Base-by-base conservation (phyloP, 306 rosid genomes). In the Sesbania bispinosa region DNA sequence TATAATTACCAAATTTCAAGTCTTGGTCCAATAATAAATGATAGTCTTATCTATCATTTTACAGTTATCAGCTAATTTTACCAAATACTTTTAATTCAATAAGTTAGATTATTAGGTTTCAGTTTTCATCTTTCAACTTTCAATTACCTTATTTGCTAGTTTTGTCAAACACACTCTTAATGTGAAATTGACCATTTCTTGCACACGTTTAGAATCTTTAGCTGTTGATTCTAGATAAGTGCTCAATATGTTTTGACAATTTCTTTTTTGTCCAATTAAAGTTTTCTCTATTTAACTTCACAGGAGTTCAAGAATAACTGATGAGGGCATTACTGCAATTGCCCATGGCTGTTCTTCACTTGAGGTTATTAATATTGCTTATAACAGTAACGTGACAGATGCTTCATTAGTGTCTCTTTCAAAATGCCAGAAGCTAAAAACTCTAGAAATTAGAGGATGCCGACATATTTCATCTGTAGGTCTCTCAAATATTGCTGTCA, bases 401-500 rank as follows among this genome's bases (percentile, higher is more conserved):
- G 71, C 63, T 53, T 84, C 96, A 10, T 75, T 90, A 39, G 62
- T 10, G 52, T 84, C 87, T 6, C 79, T 90, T 41, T 85, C 93
- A 16, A 78, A 81, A 55, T 88, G 96, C 77, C 54, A 48, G 50
- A 77, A 73, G 74, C 66, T 90, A 42, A 81, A 73, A 74, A 75
- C 33, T 11, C 83, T 90, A 30, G 96, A 88, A 76, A 62, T 88
- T 63, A 78, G 91, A 79, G 93, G 79, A 42, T 88, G 96, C 66
- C 54, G 78, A 4, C 26, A 38, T 48, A 71, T 88, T 73, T 82
- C 93, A 9, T 71, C 80, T 2, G 77, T 13, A n/a, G 96, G 96
- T 32, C 73, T 90, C 60, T 82, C 83, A 61, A 80, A 77, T 42
- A 64, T 90, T 51, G 82, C 85, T 41, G 63, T 38, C 69, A 81